Base-by-base conservation (phyloP, 352 stramenopile species). In the Globisporangium uncinulatum region DNA sequence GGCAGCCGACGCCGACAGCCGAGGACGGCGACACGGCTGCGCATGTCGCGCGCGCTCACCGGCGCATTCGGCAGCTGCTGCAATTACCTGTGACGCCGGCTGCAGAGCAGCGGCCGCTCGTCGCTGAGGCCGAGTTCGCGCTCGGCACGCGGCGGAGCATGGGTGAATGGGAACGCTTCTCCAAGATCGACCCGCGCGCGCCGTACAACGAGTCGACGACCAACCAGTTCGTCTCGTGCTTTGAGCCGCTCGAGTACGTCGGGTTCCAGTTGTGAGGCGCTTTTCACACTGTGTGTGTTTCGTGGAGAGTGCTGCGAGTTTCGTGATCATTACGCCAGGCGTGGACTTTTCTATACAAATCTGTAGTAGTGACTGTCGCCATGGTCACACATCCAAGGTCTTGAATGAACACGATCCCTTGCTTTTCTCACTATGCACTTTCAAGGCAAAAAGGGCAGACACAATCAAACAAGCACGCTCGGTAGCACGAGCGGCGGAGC, bases 221-320 rank as follows among this genome's bases (percentile, higher is more conserved):
- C 15, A 92, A 94, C 65, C 86, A 95, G 56, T 95, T 95, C 56
- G 71, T 80, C 9, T 69, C 72, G 37, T 95, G 86, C 54, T 59
- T 65, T 21, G 60, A 61, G 20, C 63, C 67, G 17, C 69, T 91
- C 54, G 69, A 83, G 51, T 91, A 86, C 59, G 63, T 91, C 17
- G 70, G 74, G 24, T 91, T 87, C 59, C 57, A 62, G 41, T 52
- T 64, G 24, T 59, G 51, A 56, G 20, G 17, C 24, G 24, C 24
- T 29, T 29, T 29, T 29, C 24, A 29, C 24, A 29, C 24, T 29
- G 34, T 36, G 36, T 24, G 50, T 59, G 49, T 46, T 24, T 17
- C 6, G n/a, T 48, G n/a, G 14, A 48, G 10, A 8, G 34, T 13
- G 8, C 34, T 8, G 10, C 21, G 42, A 47, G 42, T 47, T 19